Evolutionary conservation across 169 alveolate genomes (phyloP).

Genomic region (Plasmodium inui): DNA sequence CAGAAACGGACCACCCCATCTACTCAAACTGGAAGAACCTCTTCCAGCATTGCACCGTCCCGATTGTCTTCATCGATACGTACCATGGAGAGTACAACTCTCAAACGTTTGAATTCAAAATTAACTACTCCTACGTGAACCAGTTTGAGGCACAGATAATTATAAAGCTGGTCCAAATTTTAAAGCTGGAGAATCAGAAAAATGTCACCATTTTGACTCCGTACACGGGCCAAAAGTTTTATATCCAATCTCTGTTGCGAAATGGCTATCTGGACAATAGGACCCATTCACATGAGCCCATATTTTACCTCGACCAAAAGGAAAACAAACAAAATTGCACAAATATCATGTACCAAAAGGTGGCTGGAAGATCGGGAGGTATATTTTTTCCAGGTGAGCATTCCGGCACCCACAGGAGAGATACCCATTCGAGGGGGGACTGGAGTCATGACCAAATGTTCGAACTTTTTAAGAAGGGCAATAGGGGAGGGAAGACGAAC

Average conservation of each 20-base stretch:
- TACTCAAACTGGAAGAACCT: not conserved
- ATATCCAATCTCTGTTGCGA: slow-evolving; percentile 31
- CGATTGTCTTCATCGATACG: slow-evolving; percentile 66
- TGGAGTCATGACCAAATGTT: not conserved
- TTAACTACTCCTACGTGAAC: slow-evolving; percentile 51
- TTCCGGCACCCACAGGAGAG: not conserved
- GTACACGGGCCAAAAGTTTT: slow-evolving; percentile 46
- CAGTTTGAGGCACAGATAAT: slow-evolving; percentile 43
- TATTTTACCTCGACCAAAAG: not conserved
- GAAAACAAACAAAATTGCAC: not conserved
- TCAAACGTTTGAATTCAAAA: slow-evolving; percentile 27
- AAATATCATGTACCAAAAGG: not conserved
- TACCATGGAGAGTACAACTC: slow-evolving; percentile 5
- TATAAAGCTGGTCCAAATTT: slow-evolving; percentile 23
- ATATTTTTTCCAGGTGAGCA: not conserved
- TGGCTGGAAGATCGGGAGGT: not conserved
- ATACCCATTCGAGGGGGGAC: not conserved
- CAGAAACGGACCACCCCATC: not conserved
- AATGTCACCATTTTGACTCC: slow-evolving; percentile 63
- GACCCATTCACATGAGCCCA: not conserved
- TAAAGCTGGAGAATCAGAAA: not conserved
- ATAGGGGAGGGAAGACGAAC: not conserved
- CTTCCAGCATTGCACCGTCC: not conserved
- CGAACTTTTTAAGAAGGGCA: not conserved
- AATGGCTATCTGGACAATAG: not conserved